Percentiles rank a stretch among this genome's conserved stretches.
phyloP scores from a whole-genome alignment of 2,329 filamentous ascomycete genomes.

The Macrophomina tecta region DNA sequence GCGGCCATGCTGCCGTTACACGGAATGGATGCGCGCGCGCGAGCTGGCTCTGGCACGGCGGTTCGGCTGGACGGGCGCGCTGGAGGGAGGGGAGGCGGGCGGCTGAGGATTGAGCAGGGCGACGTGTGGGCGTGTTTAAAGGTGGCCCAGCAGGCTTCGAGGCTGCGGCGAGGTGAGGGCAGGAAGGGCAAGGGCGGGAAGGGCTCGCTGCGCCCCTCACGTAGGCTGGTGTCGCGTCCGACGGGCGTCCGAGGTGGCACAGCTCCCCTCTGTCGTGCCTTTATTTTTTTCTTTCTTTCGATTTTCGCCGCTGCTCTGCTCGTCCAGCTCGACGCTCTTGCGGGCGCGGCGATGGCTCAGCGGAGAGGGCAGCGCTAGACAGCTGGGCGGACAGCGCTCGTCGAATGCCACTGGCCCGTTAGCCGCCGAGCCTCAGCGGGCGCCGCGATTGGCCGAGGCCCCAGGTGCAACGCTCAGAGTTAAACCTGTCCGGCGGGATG shows the following conservation, averaged over 20 bases:
- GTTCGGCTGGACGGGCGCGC: background rate
- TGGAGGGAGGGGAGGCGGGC: background rate
- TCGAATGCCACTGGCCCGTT: conserved; percentile 5
- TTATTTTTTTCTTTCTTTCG: background rate
- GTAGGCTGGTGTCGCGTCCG: conserved; percentile 11
- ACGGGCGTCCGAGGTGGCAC: conserved; percentile 9
- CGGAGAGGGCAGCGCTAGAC: background rate
- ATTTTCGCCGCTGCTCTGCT: too few relatives aligned
- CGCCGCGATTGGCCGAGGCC: background rate
- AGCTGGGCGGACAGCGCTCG: background rate
- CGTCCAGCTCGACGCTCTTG: background rate
- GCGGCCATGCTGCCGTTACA: conserved; percentile 44
- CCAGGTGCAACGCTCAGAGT: conserved; percentile 1
- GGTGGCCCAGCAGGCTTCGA: background rate
- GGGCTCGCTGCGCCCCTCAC: conserved; percentile 14
- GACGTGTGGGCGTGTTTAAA: conserved; percentile 2
- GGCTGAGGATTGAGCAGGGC: background rate
- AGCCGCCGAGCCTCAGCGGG: conserved; percentile 17
- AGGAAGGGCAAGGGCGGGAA: background rate
- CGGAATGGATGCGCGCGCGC: conserved; percentile 19
- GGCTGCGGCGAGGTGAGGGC: conserved; percentile 14
- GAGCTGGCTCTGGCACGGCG: background rate
- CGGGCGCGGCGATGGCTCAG: background rate
- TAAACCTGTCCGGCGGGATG: conserved; percentile 17
- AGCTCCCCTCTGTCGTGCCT: background rate